These are phyloP conservation scores for Lachnellula suecica DNA, from an alignment of 2,329 filamentous ascomycete genomes.

Conservation along the genomic window DNA sequence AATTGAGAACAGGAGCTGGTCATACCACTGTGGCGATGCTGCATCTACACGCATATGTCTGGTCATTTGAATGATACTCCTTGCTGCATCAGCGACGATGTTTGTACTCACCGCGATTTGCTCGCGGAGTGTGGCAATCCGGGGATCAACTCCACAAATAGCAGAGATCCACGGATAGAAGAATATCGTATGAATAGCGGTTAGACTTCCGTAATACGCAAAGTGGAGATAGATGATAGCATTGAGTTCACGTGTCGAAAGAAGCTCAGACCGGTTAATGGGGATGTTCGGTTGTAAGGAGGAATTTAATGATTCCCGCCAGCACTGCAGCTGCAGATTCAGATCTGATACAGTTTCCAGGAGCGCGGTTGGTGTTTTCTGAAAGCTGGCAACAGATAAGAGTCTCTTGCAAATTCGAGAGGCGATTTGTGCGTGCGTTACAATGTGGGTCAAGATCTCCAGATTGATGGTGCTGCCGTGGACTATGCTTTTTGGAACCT, in stretches of 20 bases:
- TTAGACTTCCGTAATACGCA: constrained; percentile 8
- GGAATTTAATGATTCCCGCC: neutral
- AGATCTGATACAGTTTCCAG: neutral
- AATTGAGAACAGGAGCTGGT: no score
- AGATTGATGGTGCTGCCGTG: neutral
- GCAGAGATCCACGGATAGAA: constrained; percentile 7
- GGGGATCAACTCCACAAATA: neutral
- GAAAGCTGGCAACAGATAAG: neutral
- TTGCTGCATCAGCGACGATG: neutral
- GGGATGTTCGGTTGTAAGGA: neutral
- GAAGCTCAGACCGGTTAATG: neutral
- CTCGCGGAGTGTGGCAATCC: neutral
- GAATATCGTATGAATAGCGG: constrained; percentile 7
- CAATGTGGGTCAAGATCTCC: neutral
- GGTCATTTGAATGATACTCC: neutral
- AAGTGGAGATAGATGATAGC: constrained; percentile 4
- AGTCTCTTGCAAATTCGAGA: neutral
- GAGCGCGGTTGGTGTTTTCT: neutral
- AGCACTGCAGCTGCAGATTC: neutral
- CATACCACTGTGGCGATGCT: no score
- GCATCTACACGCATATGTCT: neutral
- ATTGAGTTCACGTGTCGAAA: neutral
- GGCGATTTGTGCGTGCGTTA: neutral
- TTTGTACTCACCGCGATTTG: neutral
- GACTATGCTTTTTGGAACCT: constrained; percentile 1